Percentiles rank a stretch among this genome's conserved stretches.
These are phyloP conservation scores for Salix purpurea DNA, from an alignment of 345 rosid genomes.

Conservation along the genomic window DNA sequence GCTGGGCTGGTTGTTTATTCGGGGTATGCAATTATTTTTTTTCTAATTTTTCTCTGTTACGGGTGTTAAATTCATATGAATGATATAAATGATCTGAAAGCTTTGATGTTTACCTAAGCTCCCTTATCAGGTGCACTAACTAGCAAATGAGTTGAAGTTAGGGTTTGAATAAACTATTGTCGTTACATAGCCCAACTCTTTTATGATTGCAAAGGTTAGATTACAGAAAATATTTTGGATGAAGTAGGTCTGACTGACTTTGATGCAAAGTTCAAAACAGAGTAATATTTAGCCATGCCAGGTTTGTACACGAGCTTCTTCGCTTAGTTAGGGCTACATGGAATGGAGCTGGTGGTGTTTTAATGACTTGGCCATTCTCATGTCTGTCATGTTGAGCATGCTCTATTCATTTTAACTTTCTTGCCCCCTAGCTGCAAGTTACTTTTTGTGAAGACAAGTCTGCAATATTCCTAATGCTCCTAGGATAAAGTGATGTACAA, in stretches of 20 bases:
- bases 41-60: not conserved
- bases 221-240: not conserved
- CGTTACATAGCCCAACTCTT: not conserved
- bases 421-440: not conserved
- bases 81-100: not conserved
- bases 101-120: not conserved
- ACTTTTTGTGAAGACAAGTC: not conserved
- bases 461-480: not conserved
- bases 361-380: not conserved
- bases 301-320: not conserved
- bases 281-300: not conserved
- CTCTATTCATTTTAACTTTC: not conserved
- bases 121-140: not conserved
- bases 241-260: not conserved
- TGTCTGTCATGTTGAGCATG: not conserved
- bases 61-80: not conserved
- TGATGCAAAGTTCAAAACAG: not conserved
- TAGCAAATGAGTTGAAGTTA: not conserved
- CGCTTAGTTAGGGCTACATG: not conserved
- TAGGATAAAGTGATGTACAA: not conserved
- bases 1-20: conserved; percentile 73
- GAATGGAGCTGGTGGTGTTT: not conserved
- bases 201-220: not conserved
- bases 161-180: not conserved
- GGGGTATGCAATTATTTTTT: conserved; percentile 22